These are phyloP conservation scores for Lactarius evosmus DNA, from an alignment of 768 basidiomycete species.

Conservation along the genomic window DNA sequence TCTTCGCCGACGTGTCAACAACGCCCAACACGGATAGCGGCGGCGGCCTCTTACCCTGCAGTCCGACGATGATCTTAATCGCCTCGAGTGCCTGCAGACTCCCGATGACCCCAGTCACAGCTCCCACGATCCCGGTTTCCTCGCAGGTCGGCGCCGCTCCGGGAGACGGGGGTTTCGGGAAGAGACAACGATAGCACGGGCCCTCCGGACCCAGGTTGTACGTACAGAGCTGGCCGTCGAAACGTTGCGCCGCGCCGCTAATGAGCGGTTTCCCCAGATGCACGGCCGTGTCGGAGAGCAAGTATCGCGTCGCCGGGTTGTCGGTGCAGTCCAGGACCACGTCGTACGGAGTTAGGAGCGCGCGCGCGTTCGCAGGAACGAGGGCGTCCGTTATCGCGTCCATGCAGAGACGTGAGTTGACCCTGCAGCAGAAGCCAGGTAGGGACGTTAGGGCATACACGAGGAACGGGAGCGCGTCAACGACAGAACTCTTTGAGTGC, in stretches of 20 bases:
- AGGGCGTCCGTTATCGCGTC: slow-evolving; percentile 55
- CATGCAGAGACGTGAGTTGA: slow-evolving; percentile 68
- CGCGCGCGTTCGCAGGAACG: slow-evolving; percentile 58
- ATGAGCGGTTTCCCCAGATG: slow-evolving; percentile 76
- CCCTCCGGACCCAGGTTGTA: slow-evolving; percentile 69
- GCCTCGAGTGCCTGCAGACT: slow-evolving; percentile 87
- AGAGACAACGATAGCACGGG: slow-evolving; percentile 94
- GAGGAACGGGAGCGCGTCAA: slow-evolving; percentile 16
- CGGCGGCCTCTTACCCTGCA: slow-evolving; percentile 50
- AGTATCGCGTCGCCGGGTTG: slow-evolving; percentile 87
- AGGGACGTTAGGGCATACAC: slow-evolving; percentile 3
- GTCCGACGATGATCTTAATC: slow-evolving; percentile 70
- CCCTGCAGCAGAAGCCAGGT: slow-evolving; percentile 51
- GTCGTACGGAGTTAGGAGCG: slow-evolving; percentile 59
- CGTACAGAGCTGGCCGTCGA: slow-evolving; percentile 74
- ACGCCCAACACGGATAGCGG: not conserved
- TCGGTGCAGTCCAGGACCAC: slow-evolving; percentile 93
- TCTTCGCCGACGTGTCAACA: slow-evolving; percentile 40
- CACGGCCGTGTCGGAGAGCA: slow-evolving; percentile 85
- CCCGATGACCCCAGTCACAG: slow-evolving; percentile 86
- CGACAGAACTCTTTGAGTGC: slow-evolving; percentile 58
- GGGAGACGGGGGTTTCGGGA: slow-evolving; percentile 71
- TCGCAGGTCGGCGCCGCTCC: slow-evolving; percentile 74
- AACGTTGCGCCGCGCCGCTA: slow-evolving; percentile 87
- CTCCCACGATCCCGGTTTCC: slow-evolving; percentile 85